Conservation (phyloP, 805 yeast species). For the Sugiyamaella qingdaonensis region DNA sequence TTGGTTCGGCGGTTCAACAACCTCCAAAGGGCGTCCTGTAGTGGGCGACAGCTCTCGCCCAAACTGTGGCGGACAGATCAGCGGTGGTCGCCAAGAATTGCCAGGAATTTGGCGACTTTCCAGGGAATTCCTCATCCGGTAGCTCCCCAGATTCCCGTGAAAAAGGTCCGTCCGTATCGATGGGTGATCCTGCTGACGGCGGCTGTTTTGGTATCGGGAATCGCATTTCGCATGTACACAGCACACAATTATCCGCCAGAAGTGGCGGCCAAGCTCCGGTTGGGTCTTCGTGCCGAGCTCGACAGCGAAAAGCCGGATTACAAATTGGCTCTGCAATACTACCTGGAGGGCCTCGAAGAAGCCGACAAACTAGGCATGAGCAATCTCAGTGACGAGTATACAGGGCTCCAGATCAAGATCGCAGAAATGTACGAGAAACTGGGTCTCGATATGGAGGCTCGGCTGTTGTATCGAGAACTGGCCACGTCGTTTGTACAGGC, state of each 20-base stretch:
- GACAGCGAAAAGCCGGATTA: constrained; percentile 55
- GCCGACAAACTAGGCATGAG: constrained; percentile 55
- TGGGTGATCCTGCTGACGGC: constrained; percentile 15
- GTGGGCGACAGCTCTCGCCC: no score
- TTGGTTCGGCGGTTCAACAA: no score
- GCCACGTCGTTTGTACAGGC: constrained; percentile 51
- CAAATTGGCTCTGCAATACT: constrained; percentile 62
- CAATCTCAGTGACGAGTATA: constrained; percentile 69
- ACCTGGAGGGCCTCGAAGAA: constrained; percentile 67
- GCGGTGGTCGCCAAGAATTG: no score
- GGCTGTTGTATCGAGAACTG: constrained; percentile 61
- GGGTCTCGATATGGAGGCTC: constrained; percentile 58
- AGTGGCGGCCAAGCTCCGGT: constrained; percentile 68
- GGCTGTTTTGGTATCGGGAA: constrained; percentile 11
- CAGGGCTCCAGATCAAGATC: constrained; percentile 83
- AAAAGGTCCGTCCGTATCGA: constrained; percentile 12
- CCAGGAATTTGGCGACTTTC: not conserved
- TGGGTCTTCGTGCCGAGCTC: constrained; percentile 81
- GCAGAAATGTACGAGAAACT: constrained; percentile 83
- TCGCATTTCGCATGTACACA: constrained; percentile 24
- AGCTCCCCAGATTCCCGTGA: not conserved
- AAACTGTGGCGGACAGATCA: no score
- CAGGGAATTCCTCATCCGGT: not conserved
- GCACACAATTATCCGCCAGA: constrained; percentile 44
- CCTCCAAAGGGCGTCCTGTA: no score